Evolutionary conservation across 2,329 filamentous ascomycete genomes (phyloP), one percentile per base, ranked within the genome.

Genomic region (Thelonectria rubi): DNA sequence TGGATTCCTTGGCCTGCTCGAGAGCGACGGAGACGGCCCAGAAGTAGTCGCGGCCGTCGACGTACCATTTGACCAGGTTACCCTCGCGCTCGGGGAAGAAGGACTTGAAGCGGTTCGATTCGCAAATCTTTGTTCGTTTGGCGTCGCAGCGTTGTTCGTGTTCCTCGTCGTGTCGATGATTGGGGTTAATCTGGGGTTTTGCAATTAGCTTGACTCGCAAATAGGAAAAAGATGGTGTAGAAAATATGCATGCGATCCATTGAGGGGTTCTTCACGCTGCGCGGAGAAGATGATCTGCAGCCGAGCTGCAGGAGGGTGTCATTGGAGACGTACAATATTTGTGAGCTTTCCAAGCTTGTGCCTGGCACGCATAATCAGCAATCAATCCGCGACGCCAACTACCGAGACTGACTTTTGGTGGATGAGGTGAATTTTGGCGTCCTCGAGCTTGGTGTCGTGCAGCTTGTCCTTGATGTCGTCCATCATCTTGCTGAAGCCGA

Each of bases 21-120:
- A 98, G 83, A 0, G 94, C 94, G 34, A 90, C 88, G 0, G 93
- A 96, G 11, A 99, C 93, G 17, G 95, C 87, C 89, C 93, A 97
- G 76, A 95, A 96, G 77, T 99, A 99, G 78, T 98, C 91, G 63
- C 93, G 85, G 3, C 93, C 95, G 74, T 98, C 95, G 11, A 98
- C 92, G 78, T 97, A 98, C 94, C 94, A 99, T 80, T 98, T 98
- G 74, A 95, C 84, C 60, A 91, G 83, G 76, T 98, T 97, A 26
- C 89, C 91, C 11, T 94, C 88, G 45, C 90, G 88, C 74, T 94
- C 90, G 0, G 94, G 94, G 39, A 96, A 96, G 78, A 91, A 99
- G 4, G 92, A 97, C n/a, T 91, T 76, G 80, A 93, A 98, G 43
- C 94, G 89, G 74, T 98, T 89, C 14, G 86, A 84, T 60, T 94